Conservation (phyloP, 202 grass and related monocot species). For the Carex sylvatica region DNA sequence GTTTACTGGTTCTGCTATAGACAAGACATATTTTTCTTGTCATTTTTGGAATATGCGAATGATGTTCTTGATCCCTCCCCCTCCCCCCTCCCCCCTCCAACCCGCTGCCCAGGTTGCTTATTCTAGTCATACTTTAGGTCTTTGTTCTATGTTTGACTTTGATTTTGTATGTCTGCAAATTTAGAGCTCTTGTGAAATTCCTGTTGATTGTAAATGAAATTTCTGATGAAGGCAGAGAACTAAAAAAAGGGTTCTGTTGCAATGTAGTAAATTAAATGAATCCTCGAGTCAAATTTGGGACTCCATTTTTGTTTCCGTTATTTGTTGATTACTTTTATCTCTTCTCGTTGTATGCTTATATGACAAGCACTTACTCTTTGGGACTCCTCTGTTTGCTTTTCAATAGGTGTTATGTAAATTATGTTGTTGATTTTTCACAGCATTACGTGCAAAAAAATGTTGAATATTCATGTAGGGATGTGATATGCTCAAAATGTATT, state of each 20-base stretch:
- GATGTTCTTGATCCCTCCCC: background rate
- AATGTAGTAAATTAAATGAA: background rate
- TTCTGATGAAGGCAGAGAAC: background rate
- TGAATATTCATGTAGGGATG: background rate
- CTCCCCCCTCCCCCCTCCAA: no score
- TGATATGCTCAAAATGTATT: background rate
- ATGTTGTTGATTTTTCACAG: background rate
- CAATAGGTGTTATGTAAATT: background rate
- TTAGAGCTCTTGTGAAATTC: background rate
- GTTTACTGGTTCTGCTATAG: background rate
- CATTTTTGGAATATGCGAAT: background rate
- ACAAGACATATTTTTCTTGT: background rate
- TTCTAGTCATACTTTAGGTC: background rate
- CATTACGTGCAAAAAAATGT: background rate
- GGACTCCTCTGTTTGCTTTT: background rate
- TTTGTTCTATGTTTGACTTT: background rate
- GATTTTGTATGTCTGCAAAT: slow-evolving; percentile 3
- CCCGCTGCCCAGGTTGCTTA: background rate
- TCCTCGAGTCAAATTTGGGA: background rate
- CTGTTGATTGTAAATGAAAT: background rate
- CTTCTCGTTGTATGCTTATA: background rate
- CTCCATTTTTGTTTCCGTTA: background rate
- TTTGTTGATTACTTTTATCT: background rate
- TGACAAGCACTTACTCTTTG: background rate
- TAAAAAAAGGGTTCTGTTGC: background rate